A percentile compares a stretch with the other conserved stretches of the same genome.
Evolutionary conservation across 78 protist species (phyloP).

Genomic region (slime mould (Dictyostelium discoideum)): DNA sequence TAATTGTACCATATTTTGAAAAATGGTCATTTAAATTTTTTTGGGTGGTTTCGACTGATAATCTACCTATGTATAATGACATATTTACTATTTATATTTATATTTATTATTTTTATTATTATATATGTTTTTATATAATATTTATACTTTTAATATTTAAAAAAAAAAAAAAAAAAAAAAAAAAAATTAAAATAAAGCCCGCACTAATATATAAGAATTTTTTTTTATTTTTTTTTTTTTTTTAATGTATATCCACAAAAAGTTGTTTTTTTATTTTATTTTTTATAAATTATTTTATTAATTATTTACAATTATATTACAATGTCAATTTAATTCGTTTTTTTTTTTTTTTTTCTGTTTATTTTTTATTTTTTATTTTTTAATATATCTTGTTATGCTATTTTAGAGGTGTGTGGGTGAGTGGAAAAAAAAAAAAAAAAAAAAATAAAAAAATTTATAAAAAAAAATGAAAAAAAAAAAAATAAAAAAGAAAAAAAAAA

Average conservation of each 20-base stretch:
- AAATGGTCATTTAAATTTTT: constrained; percentile 40
- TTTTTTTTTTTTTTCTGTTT: no score
- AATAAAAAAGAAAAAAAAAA: no score
- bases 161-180: no score
- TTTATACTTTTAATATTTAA: not conserved
- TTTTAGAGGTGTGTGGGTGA: not conserved
- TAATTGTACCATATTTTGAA: constrained; percentile 53
- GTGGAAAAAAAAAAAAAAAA: not conserved
- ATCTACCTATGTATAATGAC: constrained; percentile 29
- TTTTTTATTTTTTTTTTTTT: not conserved
- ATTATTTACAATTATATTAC: not conserved
- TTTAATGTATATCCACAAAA: not conserved
- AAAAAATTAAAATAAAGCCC: not conserved
- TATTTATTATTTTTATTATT: not conserved
- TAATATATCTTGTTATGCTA: not conserved
- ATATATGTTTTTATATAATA: not conserved
- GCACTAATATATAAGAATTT: not conserved
- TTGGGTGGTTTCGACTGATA: constrained; percentile 16
- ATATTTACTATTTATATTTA: not conserved
- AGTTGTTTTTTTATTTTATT: not conserved
- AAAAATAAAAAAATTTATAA: no score
- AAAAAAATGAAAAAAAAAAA: no score
- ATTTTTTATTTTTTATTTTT: no score
- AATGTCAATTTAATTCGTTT: not conserved
- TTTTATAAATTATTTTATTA: not conserved